phyloP scores from a whole-genome alignment of 2,329 filamentous ascomycete genomes.

The Ascochyta clinopodiicola region DNA sequence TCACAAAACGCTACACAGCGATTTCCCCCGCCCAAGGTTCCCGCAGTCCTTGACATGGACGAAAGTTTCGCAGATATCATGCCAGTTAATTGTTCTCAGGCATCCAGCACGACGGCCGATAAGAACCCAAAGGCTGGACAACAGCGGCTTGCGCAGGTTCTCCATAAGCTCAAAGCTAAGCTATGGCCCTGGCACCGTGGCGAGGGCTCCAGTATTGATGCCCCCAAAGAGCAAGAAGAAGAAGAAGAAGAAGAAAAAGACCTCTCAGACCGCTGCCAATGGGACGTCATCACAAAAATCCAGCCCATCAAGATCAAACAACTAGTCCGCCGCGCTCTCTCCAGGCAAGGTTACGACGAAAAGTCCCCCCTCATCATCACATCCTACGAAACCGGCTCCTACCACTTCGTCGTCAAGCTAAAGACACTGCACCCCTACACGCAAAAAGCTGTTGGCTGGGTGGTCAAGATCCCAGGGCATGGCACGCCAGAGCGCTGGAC shows the following conservation, averaged over 20 bases:
- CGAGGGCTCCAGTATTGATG: no score
- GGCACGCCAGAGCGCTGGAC: slow-evolving; percentile 3
- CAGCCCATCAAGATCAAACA: no score
- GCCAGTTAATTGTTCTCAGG: not conserved
- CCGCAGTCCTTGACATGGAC: no score
- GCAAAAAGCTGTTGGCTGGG: not conserved
- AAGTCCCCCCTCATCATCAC: not conserved
- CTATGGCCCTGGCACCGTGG: no score
- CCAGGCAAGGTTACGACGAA: not conserved
- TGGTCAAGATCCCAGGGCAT: slow-evolving; percentile 6
- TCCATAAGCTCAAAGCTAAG: not conserved
- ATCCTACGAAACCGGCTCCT: not conserved
- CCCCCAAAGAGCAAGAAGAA: not conserved
- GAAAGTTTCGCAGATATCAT: not conserved
- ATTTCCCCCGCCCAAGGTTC: no score
- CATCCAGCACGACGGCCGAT: not conserved
- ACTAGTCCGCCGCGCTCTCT: no score
- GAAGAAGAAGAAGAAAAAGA: not conserved
- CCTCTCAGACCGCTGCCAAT: no score
- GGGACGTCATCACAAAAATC: no score
- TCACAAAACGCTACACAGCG: not conserved
- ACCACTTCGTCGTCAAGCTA: not conserved
- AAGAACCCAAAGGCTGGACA: not conserved
- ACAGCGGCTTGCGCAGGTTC: not conserved
- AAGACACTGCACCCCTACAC: not conserved